Percentiles rank a stretch among this genome's conserved stretches.
Evolutionary conservation across 345 rosid genomes (phyloP).

Genomic region (Aquilaria malaccensis): DNA sequence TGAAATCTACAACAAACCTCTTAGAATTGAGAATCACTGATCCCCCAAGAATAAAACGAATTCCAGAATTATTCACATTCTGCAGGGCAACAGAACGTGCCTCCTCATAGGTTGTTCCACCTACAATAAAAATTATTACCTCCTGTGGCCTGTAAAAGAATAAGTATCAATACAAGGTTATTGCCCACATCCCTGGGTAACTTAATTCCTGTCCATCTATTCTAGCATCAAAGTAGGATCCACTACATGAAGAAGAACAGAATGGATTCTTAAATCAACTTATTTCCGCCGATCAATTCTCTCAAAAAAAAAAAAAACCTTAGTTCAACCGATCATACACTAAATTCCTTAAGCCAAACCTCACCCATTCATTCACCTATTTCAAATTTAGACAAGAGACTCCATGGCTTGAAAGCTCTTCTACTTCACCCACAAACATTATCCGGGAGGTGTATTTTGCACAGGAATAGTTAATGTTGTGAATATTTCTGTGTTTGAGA

Average conservation of each 20-base stretch:
- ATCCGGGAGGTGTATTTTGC: no score
- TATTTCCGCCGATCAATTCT: no score
- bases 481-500: no score
- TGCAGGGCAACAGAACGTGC: conserved; percentile 75
- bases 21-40: conserved; percentile 72
- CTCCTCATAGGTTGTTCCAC: conserved; percentile 98
- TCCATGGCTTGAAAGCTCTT: no score
- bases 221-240: not conserved
- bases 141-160: conserved; percentile 74
- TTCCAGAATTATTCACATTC: conserved; percentile 70
- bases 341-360: not conserved
- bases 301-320: no score
- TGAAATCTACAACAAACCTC: conserved; percentile 38
- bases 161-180: not conserved
- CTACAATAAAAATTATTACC: conserved; percentile 83
- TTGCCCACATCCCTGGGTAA: not conserved
- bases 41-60: conserved; percentile 88
- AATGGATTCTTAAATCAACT: no score
- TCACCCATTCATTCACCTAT: not conserved
- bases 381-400: no score
- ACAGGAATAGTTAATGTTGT: no score
- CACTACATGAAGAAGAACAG: no score
- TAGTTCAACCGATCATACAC: no score
- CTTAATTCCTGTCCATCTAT: not conserved
- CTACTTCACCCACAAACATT: no score